Conservation (phyloP, 495 filamentous ascomycete genomes). For the Mycothermus thermophilus region DNA sequence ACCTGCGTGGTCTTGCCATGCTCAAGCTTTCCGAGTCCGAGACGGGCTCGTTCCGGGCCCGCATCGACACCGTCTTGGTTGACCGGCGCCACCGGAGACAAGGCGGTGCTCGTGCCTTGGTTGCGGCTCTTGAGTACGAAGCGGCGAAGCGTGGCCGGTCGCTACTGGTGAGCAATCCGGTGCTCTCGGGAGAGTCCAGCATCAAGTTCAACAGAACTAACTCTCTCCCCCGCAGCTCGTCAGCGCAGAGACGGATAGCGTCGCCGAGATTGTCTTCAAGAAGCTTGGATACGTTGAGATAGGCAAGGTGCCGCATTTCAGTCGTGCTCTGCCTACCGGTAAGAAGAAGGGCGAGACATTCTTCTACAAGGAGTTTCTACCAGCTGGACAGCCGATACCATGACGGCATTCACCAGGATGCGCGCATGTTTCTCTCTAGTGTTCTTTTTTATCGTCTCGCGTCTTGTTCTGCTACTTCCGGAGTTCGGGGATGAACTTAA, state of each 20-base stretch:
- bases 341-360: conserved; percentile 23
- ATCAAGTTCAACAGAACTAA: background rate
- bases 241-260: conserved; percentile 22
- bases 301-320: conserved; percentile 25
- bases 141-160: conserved; percentile 20
- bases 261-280: conserved; percentile 21
- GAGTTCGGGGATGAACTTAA: background rate
- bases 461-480: too few species aligned
- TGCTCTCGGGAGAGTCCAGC: background rate
- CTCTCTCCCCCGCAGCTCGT: conserved; percentile 11
- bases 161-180: conserved; percentile 19
- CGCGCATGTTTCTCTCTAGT: too few species aligned
- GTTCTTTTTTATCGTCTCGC: too few species aligned
- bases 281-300: conserved; percentile 25
- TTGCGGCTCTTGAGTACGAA: conserved; percentile 24
- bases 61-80: conserved; percentile 28
- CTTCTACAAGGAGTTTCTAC: conserved; percentile 30
- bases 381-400: background rate
- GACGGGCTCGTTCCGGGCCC: conserved; percentile 24
- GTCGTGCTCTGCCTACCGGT: conserved; percentile 13
- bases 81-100: conserved; percentile 16
- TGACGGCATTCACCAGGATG: background rate
- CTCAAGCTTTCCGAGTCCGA: conserved; percentile 21
- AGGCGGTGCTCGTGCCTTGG: conserved; percentile 19
- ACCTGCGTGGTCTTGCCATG: conserved; percentile 27